Conservation (phyloP, 2,329 filamentous ascomycete genomes). For the Alternaria sp. region DNA sequence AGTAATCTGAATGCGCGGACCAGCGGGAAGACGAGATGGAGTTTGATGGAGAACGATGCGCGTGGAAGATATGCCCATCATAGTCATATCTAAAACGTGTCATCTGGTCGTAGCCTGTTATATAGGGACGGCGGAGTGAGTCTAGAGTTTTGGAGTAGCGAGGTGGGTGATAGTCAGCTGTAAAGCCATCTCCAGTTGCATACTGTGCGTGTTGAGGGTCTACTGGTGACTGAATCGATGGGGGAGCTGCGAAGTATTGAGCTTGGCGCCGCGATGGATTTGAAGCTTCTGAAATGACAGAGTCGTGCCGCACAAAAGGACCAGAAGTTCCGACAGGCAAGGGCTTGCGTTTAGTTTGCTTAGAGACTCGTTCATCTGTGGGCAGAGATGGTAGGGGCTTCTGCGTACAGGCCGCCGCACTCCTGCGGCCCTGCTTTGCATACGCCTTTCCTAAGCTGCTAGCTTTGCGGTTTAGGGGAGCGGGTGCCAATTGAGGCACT, state of each 20-base stretch:
- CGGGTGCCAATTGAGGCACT: background rate
- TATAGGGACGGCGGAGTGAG: background rate
- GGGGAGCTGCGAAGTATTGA: background rate
- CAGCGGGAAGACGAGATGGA: background rate
- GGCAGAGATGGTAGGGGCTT: background rate
- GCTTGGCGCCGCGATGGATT: background rate
- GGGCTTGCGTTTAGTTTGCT: background rate
- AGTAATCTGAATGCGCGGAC: conserved; percentile 17
- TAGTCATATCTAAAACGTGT: conserved; percentile 26
- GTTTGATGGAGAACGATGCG: conserved; percentile 11
- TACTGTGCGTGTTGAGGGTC: background rate
- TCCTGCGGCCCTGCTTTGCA: background rate
- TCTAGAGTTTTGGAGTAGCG: background rate
- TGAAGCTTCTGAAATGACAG: background rate
- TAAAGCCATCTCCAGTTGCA: background rate
- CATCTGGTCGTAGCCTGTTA: conserved; percentile 20
- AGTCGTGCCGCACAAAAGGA: background rate
- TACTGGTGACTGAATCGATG: background rate
- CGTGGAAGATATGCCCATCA: conserved; percentile 27
- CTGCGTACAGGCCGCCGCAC: background rate
- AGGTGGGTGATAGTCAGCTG: background rate
- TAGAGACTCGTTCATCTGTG: background rate
- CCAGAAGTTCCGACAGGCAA: background rate
- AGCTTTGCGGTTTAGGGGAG: background rate
- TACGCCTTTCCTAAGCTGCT: background rate